Evolutionary conservation across 345 rosid species (phyloP).

Genomic region (Gossypium sturtianum): DNA sequence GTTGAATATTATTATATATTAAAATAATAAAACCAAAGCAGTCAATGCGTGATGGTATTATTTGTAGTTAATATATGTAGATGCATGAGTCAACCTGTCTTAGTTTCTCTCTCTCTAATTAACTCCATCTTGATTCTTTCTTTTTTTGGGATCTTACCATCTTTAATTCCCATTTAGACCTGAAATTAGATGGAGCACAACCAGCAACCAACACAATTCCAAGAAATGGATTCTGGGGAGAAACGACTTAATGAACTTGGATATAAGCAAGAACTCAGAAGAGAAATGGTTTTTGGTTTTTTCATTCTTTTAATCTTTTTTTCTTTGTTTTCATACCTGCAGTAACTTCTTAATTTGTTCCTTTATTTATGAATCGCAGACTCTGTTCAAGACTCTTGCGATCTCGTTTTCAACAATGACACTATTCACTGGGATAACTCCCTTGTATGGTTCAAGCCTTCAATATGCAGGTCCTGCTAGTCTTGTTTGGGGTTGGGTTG

Average conservation of each 20-base stretch:
- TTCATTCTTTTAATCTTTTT: not conserved
- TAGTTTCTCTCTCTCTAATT: not conserved
- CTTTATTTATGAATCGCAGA: conserved; percentile 25
- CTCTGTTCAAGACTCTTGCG: conserved; percentile 53
- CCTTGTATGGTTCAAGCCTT: conserved; percentile 58
- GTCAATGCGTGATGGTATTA: too few relatives aligned
- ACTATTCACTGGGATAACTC: conserved; percentile 58
- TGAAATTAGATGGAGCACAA: not conserved
- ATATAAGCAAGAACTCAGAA: conserved; percentile 59
- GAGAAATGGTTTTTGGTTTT: conserved; percentile 42
- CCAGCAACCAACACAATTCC: not conserved
- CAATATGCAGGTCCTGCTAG: conserved; percentile 51
- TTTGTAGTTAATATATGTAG: not conserved
- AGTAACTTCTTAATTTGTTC: not conserved
- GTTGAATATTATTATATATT: too few relatives aligned
- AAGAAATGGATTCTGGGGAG: conserved; percentile 58
- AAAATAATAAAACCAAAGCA: too few relatives aligned
- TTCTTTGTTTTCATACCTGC: not conserved
- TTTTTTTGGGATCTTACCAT: not conserved
- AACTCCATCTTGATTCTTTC: not conserved
- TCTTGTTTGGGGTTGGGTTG: conserved; percentile 67
- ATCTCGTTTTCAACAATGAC: conserved; percentile 64
- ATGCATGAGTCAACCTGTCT: conserved; percentile 1
- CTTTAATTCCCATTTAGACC: not conserved
- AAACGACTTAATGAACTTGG: conserved; percentile 57